These are phyloP conservation scores for Xylariales sp. DNA, from an alignment of 2,329 filamentous ascomycete species.

Conservation along the genomic window DNA sequence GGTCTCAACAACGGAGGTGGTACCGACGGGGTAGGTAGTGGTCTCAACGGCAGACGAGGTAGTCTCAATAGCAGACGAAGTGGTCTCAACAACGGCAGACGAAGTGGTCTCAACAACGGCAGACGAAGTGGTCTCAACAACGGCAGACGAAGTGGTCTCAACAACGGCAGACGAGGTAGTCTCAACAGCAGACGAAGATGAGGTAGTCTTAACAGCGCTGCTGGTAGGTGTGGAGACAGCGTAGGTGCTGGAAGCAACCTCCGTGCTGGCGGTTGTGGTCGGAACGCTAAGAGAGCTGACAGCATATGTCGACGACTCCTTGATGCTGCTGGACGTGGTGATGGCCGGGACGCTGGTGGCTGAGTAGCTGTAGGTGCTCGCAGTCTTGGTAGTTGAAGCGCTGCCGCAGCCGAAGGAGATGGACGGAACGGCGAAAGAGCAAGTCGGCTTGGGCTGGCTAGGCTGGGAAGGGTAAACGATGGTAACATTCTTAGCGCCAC, in stretches of 20 bases:
- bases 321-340: constrained; percentile 16
- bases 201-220: constrained; percentile 12
- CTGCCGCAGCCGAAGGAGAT: constrained; percentile 69
- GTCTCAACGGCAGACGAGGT: constrained; percentile 10
- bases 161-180: constrained; percentile 10
- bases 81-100: constrained; percentile 17
- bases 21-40: neutral
- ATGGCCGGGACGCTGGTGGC: constrained; percentile 14
- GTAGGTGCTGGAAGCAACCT: constrained; percentile 1
- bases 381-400: constrained; percentile 28
- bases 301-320: neutral
- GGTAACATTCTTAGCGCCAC: constrained; percentile 78
- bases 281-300: constrained; percentile 10
- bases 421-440: constrained; percentile 68
- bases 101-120: constrained; percentile 11
- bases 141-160: constrained; percentile 6
- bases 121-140: constrained; percentile 4
- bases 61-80: constrained; percentile 6
- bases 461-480: constrained; percentile 62
- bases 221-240: constrained; percentile 12
- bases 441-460: constrained; percentile 51
- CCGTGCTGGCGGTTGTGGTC: constrained; percentile 13
- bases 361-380: constrained; percentile 15
- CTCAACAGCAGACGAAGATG: constrained; percentile 11
- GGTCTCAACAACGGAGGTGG: constrained; percentile 17